Percentiles rank a stretch among this genome's conserved stretches.
Conservation (phyloP, 2,329 filamentous ascomycete genomes). For the Colletotrichum sp. region DNA sequence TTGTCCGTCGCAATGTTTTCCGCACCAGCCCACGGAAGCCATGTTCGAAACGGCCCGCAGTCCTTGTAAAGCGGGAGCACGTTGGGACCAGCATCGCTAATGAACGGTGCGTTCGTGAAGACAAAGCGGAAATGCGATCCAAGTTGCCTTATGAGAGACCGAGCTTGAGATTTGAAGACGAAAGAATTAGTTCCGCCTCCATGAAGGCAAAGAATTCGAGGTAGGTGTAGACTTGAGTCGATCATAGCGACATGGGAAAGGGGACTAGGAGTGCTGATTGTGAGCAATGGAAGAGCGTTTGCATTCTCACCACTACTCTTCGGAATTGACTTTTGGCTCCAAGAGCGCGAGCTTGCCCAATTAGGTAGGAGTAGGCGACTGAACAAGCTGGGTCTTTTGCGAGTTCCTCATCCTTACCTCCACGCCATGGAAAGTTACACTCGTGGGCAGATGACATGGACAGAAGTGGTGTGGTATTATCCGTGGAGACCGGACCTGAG, state of each 20-base stretch:
- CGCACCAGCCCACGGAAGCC: neutral
- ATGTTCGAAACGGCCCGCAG: neutral
- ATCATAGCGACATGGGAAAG: neutral
- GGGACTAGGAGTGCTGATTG: neutral
- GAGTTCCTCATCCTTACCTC: neutral
- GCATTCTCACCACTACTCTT: neutral
- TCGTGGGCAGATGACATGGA: neutral
- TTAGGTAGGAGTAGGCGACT: neutral
- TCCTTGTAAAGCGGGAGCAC: neutral
- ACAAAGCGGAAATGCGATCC: neutral
- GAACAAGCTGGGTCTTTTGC: neutral
- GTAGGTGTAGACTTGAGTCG: neutral
- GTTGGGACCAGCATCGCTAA: neutral
- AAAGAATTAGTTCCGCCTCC: neutral
- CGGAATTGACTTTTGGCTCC: neutral
- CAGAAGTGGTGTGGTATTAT: neutral
- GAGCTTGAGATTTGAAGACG: neutral
- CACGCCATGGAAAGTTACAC: neutral
- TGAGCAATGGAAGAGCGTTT: neutral
- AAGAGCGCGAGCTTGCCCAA: neutral
- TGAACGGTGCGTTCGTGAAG: neutral
- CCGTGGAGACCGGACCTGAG: neutral
- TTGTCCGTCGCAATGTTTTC: neutral
- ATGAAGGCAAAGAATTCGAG: neutral
- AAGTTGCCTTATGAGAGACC: neutral